Base-by-base conservation (phyloP, 1,284 basidiomycete genomes). In the Abortiporus biennis region DNA sequence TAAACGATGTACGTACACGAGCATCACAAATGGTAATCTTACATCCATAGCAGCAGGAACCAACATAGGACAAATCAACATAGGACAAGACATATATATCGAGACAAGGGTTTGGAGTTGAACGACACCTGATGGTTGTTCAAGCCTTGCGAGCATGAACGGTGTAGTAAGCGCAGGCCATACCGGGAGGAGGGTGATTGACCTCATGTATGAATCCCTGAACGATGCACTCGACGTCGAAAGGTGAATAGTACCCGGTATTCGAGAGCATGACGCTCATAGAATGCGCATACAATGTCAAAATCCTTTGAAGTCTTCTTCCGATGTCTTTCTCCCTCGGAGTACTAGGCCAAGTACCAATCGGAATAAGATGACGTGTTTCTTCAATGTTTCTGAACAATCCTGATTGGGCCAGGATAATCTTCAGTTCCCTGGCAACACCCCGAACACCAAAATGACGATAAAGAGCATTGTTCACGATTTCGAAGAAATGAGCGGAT, bases 341-440 rank as follows among this genome's bases (percentile, higher is more conserved):
- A 36, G 66, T 58, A 1, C 31, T 32, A 42, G 58, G 64, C 74
- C 74, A 78, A 8, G 62, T 57, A 1, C 76, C 76, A 25, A 79
- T 60, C 12, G 77, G 77, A 43, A 78, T 62, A 47, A 55, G 50
- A 47, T 62, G 54, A 8, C 52, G 50, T 34, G 51, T 49, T 2
- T 60, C 36, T 5, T 58, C 51, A 36, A 74, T 62, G 16, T 66
- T 57, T 1, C 47, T 51, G 54, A 80, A 82, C 11, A 46, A 44
- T 2, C 59, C 61, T 1, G 61, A 62, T 2, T 52, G 48, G 0
- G 45, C 34, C 8, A 82, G 53, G 44, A 63, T 61, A 5, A 38
- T 44, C 0, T 66, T 61, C 34, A 80, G 56, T 3, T 46, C 42
- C 13, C 42, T 38, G 0, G 67, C 64, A 21, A 70, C 50, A 17